These are phyloP conservation scores for Ceratobasidium sp. DNA, from an alignment of 1,284 basidiomycete species.

Conservation along the genomic window DNA sequence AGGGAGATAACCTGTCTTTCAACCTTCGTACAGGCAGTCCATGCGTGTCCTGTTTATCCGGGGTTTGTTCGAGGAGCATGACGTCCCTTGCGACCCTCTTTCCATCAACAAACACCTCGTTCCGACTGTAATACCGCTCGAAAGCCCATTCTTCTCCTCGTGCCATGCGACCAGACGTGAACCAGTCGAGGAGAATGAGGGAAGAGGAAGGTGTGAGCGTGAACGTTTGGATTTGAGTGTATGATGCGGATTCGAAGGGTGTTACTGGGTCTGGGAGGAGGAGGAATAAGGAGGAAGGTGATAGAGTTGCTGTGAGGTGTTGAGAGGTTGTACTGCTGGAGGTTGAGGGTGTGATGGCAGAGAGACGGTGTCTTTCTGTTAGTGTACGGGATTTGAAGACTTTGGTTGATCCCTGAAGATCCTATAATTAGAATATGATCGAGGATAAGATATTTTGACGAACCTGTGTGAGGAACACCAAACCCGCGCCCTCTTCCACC, in stretches of 20 bases:
- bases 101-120: conserved; percentile 81
- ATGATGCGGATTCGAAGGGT: conserved; percentile 87
- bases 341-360: conserved; percentile 48
- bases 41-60: not conserved
- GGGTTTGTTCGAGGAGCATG: conserved; percentile 74
- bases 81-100: conserved; percentile 79
- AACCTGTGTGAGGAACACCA: conserved; percentile 87
- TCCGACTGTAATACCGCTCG: conserved; percentile 83
- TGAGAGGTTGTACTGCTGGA: conserved; percentile 58
- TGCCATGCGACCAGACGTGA: conserved; percentile 85
- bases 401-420: conserved; percentile 88
- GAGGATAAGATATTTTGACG: conserved; percentile 52
- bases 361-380: conserved; percentile 39
- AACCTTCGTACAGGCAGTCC: conserved; percentile 64
- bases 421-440: not conserved
- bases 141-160: conserved; percentile 92
- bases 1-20: conserved; percentile 75
- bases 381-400: conserved; percentile 84
- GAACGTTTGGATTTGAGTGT: conserved; percentile 84
- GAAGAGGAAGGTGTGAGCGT: conserved; percentile 71
- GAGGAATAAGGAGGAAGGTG: conserved; percentile 70
- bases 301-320: conserved; percentile 69
- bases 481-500: conserved; percentile 58
- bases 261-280: conserved; percentile 93
- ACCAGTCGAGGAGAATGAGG: conserved; percentile 86